Evolutionary conservation across 495 filamentous ascomycete genomes (phyloP), one percentile per base, ranked within the genome.

Genomic region (Xylaria curta): DNA sequence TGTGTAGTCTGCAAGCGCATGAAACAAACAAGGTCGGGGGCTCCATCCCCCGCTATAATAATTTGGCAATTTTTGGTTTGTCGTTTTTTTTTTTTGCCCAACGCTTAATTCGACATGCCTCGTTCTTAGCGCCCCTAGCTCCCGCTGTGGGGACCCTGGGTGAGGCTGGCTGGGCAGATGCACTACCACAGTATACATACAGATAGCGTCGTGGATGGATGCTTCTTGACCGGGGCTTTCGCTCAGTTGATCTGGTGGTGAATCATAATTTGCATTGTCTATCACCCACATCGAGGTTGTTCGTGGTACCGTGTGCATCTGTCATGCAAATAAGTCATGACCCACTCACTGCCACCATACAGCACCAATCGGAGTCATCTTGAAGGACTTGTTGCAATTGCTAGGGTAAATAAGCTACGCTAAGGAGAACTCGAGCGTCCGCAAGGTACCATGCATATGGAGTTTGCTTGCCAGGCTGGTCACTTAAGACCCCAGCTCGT

Each of bases 71-170:
- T 36, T 40, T 33, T 54, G 47, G 10, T 40, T 31, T 33, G 40
- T 36, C 1, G 58, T 66, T 72, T 74, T 73, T 19, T 76, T 73
- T 69, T 74, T 69, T 68, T 71, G 7, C 2, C 10, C 9, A 72
- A 68, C 75, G 42, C 36, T 49, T 60, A 19, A 40, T 53, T 63
- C 56, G 28, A 42, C 42, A 47, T 42, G 24, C n/a, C 42, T 40
- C 38, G 36, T 38, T 8, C 26, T 13, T 70, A 70, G 68, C 58
- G 53, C 31, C 31, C 44, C 58, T 79, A 79, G 77, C 67, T 79
- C 75, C 77, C 77, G 77, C 76, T 79, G 77, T 79, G 77, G 77
- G 76, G 76, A 74, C 77, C 40, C 54, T 44, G 31, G 31, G 38
- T 79, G 77, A 76, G 77, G 77, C 77, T 79, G 69, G 69, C 46